These are phyloP conservation scores for Tetraselmis chui DNA, from an alignment of 139 green algal species.

Conservation along the genomic window DNA sequence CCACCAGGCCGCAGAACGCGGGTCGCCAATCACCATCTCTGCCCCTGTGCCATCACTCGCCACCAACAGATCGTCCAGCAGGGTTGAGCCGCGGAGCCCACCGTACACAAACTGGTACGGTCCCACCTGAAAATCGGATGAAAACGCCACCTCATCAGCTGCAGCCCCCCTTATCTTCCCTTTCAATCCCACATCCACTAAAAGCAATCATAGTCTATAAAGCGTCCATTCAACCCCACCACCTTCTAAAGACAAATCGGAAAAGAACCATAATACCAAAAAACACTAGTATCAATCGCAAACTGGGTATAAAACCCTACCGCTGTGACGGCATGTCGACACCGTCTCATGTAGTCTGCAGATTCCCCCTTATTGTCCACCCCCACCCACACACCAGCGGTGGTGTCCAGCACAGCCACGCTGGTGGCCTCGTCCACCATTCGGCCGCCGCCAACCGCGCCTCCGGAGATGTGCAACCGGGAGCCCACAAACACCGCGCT, in stretches of 20 bases:
- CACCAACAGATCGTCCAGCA: conserved; percentile 83
- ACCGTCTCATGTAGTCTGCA: conserved; percentile 44
- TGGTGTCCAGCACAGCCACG: conserved; percentile 86
- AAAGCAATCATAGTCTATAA: too few relatives aligned
- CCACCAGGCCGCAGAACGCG: conserved; percentile 55
- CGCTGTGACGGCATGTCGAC: conserved; percentile 76
- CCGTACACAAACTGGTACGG: conserved; percentile 94
- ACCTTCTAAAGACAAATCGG: too few relatives aligned
- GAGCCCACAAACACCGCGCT: conserved; percentile 89
- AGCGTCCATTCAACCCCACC: too few relatives aligned
- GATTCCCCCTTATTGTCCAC: conserved; percentile 38
- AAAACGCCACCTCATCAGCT: too few relatives aligned
- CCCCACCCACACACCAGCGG: conserved; percentile 42
- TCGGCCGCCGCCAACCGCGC: conserved; percentile 85
- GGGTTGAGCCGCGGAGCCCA: conserved; percentile 66
- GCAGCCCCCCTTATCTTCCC: too few relatives aligned
- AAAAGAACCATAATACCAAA: too few relatives aligned
- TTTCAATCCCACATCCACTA: too few relatives aligned
- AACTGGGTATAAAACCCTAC: too few relatives aligned
- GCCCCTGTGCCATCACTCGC: conserved; percentile 65
- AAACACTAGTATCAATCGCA: too few relatives aligned
- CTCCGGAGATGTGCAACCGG: conserved; percentile 90
- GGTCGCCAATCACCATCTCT: conserved; percentile 76
- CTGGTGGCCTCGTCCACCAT: conserved; percentile 86
- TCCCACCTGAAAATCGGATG: conserved; percentile 59